Base-by-base conservation (phyloP, 176 grass and related monocot genomes). In the Oryza glumipatula region DNA sequence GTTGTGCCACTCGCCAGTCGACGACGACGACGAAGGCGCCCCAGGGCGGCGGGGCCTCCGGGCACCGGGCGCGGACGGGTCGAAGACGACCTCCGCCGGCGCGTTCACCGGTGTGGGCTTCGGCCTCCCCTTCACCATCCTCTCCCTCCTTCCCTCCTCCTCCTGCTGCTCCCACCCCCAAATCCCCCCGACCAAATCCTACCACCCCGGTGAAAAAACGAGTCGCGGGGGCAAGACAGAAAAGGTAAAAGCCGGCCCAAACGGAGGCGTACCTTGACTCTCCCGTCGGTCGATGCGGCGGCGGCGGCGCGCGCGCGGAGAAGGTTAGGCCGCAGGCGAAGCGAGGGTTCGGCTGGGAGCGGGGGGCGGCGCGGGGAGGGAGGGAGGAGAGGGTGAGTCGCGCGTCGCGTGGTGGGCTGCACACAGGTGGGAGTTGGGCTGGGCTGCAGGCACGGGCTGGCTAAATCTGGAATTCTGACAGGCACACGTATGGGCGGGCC, bases 61-160 rank as follows among this genome's bases (percentile, higher is more conserved):
- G 39, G 76, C 6, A 52, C 16, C 16, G 21, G 70, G 6, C 41
- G 76, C 39, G 38, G 85, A 76, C 4, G 89, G 89, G 12, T 90
- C 88, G 39, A 79, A 90, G 74, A 90, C 16, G 28, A 90, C 88
- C 70, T 90, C 80, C 5, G 74, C n/a, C 49, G 88, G 33, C 26
- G 61, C 80, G 65, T 79, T 68, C 39, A 17, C 80, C 2, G 80
- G 88, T 9, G 47, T 86, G 3, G 84, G 77, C 75, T 83, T 86
- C 26, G 74, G 84, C 79, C 76, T 83, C 68, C 69, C 75, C 48
- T 83, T 90, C 79, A 90, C 88, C 88, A 90, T 90, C 45, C 21
- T 79, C 60, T 80, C 17, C 19, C 65, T 26, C 1, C 35, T 36
- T 36, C 5, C 36, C 36, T 38, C 48, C 52, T 21, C 52, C 52